Base-by-base conservation (phyloP, 2,329 filamentous ascomycete genomes). In the Cytospora piceicola region DNA sequence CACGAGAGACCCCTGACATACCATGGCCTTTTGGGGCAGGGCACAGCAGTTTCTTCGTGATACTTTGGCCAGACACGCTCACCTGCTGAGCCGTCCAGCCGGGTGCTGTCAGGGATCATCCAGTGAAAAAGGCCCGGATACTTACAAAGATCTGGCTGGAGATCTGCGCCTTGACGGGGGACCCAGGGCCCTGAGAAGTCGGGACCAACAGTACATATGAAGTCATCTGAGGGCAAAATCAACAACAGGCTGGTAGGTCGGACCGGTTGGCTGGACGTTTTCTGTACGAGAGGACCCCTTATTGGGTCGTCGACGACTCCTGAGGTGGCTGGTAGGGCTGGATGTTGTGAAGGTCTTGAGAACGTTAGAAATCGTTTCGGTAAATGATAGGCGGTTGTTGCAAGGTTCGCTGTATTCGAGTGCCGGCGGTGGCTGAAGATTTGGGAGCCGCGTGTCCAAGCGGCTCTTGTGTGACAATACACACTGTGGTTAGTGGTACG, bases 281-380 rank as follows among this genome's bases (percentile, higher is more conserved):
- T 34, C 32, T 39, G 42, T 62, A 62, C 59, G 51, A 42, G 20
- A 8, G 51, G 52, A 12, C 32, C 51, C 49, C 27, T 27, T 27
- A 62, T 55, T 51, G 54, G 32, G 49, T 61, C 58, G 54, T 61
- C 32, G 60, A 39, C 20, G 17, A 29, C 60, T 56, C 46, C 55
- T 62, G 52, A 51, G 20, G 61, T 51, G 61, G 61, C 58, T 67
- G 65, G 58, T 58, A n/a, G 36, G 65, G 58, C 65, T 61, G 34
- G 32, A 24, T 24, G 46, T 30, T 51, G 42, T 60, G 27, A 49
- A 46, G 22, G 32, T 27, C 53, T 34, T 65, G 63, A n/a, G 27
- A 65, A 49, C 36, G 12, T 24, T 57, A 32, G 54, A 36, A 34
- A 39, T 49, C 39, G 51, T 20, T n/a, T 56, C 30, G 32, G 65